Evolutionary conservation across 768 basidiomycete species (phyloP), one percentile per base, ranked within the genome.

Genomic region (Auriscalpium vulgare): DNA sequence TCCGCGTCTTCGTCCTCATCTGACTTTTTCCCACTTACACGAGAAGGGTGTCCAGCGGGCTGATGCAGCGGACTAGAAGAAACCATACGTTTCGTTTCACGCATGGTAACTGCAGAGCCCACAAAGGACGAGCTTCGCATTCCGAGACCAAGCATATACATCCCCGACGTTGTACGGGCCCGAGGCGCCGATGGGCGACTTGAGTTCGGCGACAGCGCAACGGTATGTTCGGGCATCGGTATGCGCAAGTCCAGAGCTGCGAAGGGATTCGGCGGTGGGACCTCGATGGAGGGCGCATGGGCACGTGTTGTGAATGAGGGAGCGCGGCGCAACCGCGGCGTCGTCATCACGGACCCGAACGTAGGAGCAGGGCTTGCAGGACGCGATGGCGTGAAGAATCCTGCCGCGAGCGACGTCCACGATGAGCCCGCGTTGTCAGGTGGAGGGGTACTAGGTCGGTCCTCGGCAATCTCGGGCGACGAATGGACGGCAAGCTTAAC

Each of bases 331-430:
- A 81, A 65, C 16, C 79, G 73, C 3, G 85, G 85, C 10, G 77
- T 79, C 1, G 85, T 86, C 77, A 89, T 85, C 40, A 87, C 78
- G 37, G 79, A 72, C 11, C 87, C 87, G 63, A 89, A 89, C 35
- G 85, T 88, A n/a, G 74, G 70, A 4, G 68, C 65, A 44, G 75
- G 75, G 60, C 69, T 80, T 38, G 70, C 68, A 45, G 76, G 73
- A 43, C 72, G 72, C 1, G 76, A 64, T 1, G 72, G 57, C 65
- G 47, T 59, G 53, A 82, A 70, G 34, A 87, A 74, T 67, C 80
- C 78, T 0, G 81, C 75, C 8, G 84, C 75, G 84, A 87, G 87
- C 0, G 79, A 70, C 1, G 74, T 70, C 69, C 75, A 74, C 17
- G 62, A 58, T 14, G 51, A 21, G 38, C 50, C 55, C n/a, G 65